Evolutionary conservation across 441 rosid genomes (phyloP).

Genomic region (Gossypium davidsonii): DNA sequence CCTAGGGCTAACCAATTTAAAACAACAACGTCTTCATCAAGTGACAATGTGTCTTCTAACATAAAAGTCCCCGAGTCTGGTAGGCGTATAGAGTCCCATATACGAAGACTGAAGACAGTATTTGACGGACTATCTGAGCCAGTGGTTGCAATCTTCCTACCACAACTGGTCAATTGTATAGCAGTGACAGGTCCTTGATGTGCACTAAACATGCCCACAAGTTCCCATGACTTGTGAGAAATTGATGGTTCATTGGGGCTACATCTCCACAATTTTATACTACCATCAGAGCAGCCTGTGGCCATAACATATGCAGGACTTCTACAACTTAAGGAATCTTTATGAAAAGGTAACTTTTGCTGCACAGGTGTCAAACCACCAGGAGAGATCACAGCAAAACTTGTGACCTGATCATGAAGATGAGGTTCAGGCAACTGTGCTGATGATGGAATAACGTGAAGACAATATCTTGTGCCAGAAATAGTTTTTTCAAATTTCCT

Average conservation of each 20-base stretch:
- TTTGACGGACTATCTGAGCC: conserved; percentile 34
- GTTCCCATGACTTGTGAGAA: conserved; percentile 48
- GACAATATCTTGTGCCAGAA: conserved; percentile 41
- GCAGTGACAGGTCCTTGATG: conserved; percentile 54
- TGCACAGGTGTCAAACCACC: conserved; percentile 35
- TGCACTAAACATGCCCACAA: conserved; percentile 65
- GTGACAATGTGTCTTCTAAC: conserved; percentile 54
- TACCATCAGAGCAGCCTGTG: conserved; percentile 78
- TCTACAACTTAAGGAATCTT: conserved; percentile 23
- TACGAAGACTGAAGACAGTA: conserved; percentile 31
- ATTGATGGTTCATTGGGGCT: conserved; percentile 34
- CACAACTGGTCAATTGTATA: conserved; percentile 56
- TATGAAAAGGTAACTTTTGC: conserved; percentile 25
- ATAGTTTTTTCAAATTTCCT: conserved; percentile 47
- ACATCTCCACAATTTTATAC: conserved; percentile 79
- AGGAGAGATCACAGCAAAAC: conserved; percentile 64
- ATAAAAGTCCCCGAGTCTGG: conserved; percentile 59
- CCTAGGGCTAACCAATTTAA: conserved; percentile 69
- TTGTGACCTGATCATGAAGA: conserved; percentile 43
- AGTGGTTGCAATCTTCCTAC: conserved; percentile 68
- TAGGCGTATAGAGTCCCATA: conserved; percentile 67
- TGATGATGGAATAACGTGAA: conserved; percentile 54
- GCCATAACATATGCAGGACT: conserved; percentile 67
- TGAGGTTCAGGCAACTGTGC: conserved; percentile 66
- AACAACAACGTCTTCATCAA: conserved; percentile 46